These are phyloP conservation scores for Colletotrichum trifolii DNA, from an alignment of 2,329 filamentous ascomycete species.

Conservation along the genomic window DNA sequence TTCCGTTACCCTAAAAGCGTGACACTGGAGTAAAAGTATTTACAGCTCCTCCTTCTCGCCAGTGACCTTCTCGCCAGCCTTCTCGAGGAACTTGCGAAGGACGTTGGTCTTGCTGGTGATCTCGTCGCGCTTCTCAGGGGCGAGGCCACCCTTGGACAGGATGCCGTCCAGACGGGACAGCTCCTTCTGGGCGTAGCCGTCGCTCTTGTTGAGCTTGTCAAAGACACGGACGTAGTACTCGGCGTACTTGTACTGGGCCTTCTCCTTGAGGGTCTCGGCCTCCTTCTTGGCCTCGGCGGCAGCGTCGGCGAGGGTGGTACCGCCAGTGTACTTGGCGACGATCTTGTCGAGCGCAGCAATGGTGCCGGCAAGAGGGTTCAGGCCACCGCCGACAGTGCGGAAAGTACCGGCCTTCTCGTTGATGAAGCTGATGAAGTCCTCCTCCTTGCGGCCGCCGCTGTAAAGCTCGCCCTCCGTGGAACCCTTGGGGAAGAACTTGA, in stretches of 20 bases:
- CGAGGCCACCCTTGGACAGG: constrained; percentile 86
- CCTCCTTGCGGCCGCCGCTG: constrained; percentile 79
- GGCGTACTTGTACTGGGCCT: constrained; percentile 78
- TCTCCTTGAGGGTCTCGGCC: constrained; percentile 71
- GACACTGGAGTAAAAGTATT: constrained; percentile 38
- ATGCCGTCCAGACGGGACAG: constrained; percentile 81
- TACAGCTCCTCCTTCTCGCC: constrained; percentile 78
- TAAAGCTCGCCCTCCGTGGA: constrained; percentile 79
- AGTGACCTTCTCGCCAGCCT: constrained; percentile 62
- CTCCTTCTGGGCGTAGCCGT: constrained; percentile 87
- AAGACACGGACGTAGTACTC: constrained; percentile 95
- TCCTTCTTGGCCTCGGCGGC: constrained; percentile 78
- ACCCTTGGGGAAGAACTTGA: constrained; percentile 96
- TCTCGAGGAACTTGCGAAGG: constrained; percentile 78
- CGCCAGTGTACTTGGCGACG: constrained; percentile 78
- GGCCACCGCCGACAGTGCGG: constrained; percentile 82
- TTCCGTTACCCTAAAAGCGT: constrained; percentile 9
- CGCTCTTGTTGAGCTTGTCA: constrained; percentile 82
- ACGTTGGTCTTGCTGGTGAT: constrained; percentile 89
- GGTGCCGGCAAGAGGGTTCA: constrained; percentile 83
- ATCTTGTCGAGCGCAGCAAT: constrained; percentile 82
- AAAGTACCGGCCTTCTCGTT: constrained; percentile 92
- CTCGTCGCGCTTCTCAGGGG: constrained; percentile 89
- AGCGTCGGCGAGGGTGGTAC: constrained; percentile 70
- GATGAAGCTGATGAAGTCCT: constrained; percentile 81